phyloP scores from a whole-genome alignment of 1,284 basidiomycete genomes.

The Ganoderma lingzhi region DNA sequence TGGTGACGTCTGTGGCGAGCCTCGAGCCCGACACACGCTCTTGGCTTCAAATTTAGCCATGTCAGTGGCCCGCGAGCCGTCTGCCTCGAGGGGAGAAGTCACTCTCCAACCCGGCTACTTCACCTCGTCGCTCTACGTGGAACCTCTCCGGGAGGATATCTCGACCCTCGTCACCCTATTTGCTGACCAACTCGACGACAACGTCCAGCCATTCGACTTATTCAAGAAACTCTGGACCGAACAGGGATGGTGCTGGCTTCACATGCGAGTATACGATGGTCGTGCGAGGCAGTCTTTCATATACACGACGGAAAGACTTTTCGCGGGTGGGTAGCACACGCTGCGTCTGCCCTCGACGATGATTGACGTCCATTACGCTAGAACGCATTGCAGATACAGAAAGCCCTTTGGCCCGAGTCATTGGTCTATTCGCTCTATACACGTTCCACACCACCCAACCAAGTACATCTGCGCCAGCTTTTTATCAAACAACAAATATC shows the following conservation, averaged over 20 bases:
- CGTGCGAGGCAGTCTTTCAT: constrained; percentile 69
- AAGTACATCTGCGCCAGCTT: constrained; percentile 53
- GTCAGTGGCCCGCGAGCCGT: constrained; percentile 52
- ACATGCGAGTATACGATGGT: constrained; percentile 73
- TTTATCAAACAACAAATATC: constrained; percentile 57
- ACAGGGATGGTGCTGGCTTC: constrained; percentile 76
- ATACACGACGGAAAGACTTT: constrained; percentile 63
- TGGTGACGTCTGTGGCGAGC: not conserved
- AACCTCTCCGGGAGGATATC: constrained; percentile 72
- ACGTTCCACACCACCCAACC: constrained; percentile 75
- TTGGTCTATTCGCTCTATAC: constrained; percentile 73
- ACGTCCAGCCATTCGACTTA: constrained; percentile 61
- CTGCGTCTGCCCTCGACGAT: not conserved
- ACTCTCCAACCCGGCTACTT: constrained; percentile 77
- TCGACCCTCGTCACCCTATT: constrained; percentile 57
- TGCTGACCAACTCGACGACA: constrained; percentile 51
- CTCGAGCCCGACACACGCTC: not conserved
- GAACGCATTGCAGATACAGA: constrained; percentile 61
- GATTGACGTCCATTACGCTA: constrained; percentile 38
- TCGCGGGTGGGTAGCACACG: constrained; percentile 59
- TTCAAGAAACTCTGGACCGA: constrained; percentile 76
- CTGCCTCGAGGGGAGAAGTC: constrained; percentile 60
- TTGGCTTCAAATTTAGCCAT: constrained; percentile 35
- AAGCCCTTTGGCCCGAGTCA: constrained; percentile 57
- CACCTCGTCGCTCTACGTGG: constrained; percentile 75